Base-by-base conservation (phyloP, 1,139 yeast species). In the Meyerozyma guilliermondii region DNA sequence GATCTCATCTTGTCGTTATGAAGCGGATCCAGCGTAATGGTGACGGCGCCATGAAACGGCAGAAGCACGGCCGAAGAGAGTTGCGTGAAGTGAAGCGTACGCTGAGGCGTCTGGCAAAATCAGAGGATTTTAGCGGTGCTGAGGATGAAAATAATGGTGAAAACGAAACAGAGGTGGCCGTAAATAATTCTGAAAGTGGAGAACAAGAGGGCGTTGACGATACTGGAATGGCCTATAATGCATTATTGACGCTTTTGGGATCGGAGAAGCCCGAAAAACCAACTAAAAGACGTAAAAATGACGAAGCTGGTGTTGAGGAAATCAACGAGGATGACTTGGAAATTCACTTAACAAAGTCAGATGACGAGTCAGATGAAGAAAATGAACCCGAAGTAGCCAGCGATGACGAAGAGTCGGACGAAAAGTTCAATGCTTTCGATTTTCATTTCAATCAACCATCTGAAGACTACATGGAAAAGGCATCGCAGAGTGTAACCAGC, bases 221-320 rank as follows among this genome's bases (percentile, higher is more conserved):
- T 10, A 49, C 37, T 13, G 71, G 71, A 7, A 69, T 74, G 57
- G 92, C 94, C 0, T 87, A 87, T 58, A 76, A 79, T 52, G 95
- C 96, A 0, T 66, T 89, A 42, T 65, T 89, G 56, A 83, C 94
- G 0, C 71, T 87, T 42, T 68, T 88, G 46, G 74, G 74, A 39
- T 68, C 80, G 3, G 87, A 81, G 41, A 78, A 70, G 39, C 13
- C 28, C 11, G 28, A 26, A 26, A 26, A 26, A 3, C 37, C 60
- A 50, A 53, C 57, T 20, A 49, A 44, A 38, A 34, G 55, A 40
- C 52, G 53, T 37, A 48, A 48, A 36, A 58, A 8, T 65, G 61
- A 4, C 63, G 59, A 23, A 64, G 54, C 7, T 53, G 55, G 6
- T 63, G 53, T 7, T 6, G 22, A 20, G 7, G 38, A 34, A 55